Base-by-base conservation (phyloP, 2,329 filamentous ascomycete genomes). In the Colletotrichum sp. region DNA sequence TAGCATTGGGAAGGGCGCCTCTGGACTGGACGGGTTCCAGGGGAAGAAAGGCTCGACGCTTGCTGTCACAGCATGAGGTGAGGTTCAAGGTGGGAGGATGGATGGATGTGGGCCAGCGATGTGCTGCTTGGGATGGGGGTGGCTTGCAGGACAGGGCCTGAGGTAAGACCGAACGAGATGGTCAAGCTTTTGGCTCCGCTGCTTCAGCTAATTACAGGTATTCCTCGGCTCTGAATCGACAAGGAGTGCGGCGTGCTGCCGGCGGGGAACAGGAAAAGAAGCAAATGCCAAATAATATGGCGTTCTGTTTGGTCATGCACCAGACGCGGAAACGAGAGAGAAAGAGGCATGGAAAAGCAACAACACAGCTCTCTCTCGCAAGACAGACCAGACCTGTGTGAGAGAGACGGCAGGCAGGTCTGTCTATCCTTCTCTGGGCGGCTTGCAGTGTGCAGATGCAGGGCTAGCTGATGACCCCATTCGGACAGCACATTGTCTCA, bases 51-150 rank as follows among this genome's bases (percentile, higher is more conserved):
- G 30, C 69, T 63, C 63, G 73, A 76, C 73, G 44, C 16, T 52
- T 72, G 63, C 39, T 57, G 69, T 76, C 69, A 76, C 73, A 76
- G 63, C 63, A 57, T 68, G 64, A 65, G 57, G 52, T 69, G 52
- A 57, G 52, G 64, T 44, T 67, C 26, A 26, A 32, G 65, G 30
- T 36, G 67, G 15, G 34, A 70, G 26, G 66, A 24, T 49, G 55
- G 21, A 59, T 59, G 64, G 64, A 44, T 49, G 66, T 36, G 44
- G 34, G 28, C 36, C 10, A n/a, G 10, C 24, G 34, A 62, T 44
- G n/a, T 44, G n/a, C 36, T 21, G 44, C 44, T 49, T 49, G n/a
- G 44, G 44, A 49, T 21, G 44, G 44, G n/a, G 12, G n/a, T n/a
- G 30, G 59, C 32, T 49, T 49, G 44, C 18, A 13, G 44, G 36